Evolutionary conservation across 345 rosid genomes (phyloP), one percentile per base, ranked within the genome.

Genomic region (Gossypium thurberi): DNA sequence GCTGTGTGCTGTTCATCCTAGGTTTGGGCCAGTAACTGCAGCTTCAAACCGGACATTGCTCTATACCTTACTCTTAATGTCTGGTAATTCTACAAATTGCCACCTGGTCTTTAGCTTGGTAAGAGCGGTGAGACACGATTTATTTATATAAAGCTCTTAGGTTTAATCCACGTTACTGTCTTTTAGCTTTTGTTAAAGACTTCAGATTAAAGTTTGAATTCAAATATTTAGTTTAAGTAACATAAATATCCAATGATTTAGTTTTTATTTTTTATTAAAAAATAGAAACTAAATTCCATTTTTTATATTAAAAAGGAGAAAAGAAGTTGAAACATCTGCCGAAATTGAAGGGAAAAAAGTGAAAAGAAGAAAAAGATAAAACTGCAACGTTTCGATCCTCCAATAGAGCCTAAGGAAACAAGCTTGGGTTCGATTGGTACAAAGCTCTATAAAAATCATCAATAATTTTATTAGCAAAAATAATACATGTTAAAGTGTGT

Each of bases 401-500:
- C 21, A 63, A 10, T 56, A 4, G 46, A 59, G 7, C 33, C 37
- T 10, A 18, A 7, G 62, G 25, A 58, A 58, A 25, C 1, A 33
- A 33, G 62, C n/a, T 58, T 58, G 42, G 42, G 60, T n/a, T 60
- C 69, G 69, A 43, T 65, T 43, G 50, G 69, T n/a, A n/a, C 48
- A 40, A 40, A 8, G 21, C 26, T 58, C 15, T 4, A 50, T 50
- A 50, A 56, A 5, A 20, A 56, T 21, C 13, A 56, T 33, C 40
- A 33, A 5, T 33, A 33, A 33, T 33, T 33, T 33, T 4, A 5
- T 33, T 33, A 33, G 40, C 40, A 33, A 33, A 33, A 33, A 33
- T 1, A 33, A 6, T 33, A 33, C 40, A 33, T 33, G 40, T 33
- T 33, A 33, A 33, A 33, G 40, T 33, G 40, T 33, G 40, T 33